Conservation (phyloP, 2,329 filamentous ascomycete genomes). For the Aulographum hederae region DNA sequence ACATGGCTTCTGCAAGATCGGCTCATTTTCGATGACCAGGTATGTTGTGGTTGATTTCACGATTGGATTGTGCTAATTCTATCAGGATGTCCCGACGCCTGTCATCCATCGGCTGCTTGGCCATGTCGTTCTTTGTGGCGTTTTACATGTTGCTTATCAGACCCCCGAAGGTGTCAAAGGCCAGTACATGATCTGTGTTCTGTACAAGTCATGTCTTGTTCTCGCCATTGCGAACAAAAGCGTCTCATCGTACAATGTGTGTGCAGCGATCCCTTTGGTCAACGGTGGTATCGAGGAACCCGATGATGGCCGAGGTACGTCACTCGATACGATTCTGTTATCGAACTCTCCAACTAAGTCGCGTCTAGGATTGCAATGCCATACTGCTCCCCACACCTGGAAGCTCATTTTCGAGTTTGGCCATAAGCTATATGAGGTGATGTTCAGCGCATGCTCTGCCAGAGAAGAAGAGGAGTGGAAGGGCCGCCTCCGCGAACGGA, state of each 20-base stretch:
- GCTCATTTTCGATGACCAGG: conserved; percentile 54
- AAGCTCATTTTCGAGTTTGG: conserved; percentile 71
- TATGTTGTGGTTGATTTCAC: conserved; percentile 28
- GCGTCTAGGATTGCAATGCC: conserved; percentile 59
- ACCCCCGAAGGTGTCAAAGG: conserved; percentile 49
- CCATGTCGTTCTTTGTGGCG: conserved; percentile 64
- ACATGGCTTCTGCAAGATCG: conserved; percentile 76
- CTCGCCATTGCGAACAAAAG: conserved; percentile 49
- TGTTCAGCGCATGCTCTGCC: conserved; percentile 70
- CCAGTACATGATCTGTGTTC: conserved; percentile 64
- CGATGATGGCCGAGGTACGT: conserved; percentile 54
- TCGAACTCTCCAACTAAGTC: conserved; percentile 4
- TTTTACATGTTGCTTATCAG: conserved; percentile 70
- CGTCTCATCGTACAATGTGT: conserved; percentile 52
- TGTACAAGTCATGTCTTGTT: conserved; percentile 68
- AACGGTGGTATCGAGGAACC: conserved; percentile 50
- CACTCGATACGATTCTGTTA: conserved; percentile 14
- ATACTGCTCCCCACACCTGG: conserved; percentile 77
- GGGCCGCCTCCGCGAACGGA: conserved; percentile 38
- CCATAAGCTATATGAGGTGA: conserved; percentile 62
- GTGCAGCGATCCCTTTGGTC: conserved; percentile 53
- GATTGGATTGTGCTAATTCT: too few relatives aligned
- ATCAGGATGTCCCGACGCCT: conserved; percentile 13
- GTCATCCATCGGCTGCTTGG: conserved; percentile 59
- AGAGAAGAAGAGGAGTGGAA: conserved; percentile 72